Evolutionary conservation across 768 basidiomycete species (phyloP).

Genomic region (Thelephora ganbajun): DNA sequence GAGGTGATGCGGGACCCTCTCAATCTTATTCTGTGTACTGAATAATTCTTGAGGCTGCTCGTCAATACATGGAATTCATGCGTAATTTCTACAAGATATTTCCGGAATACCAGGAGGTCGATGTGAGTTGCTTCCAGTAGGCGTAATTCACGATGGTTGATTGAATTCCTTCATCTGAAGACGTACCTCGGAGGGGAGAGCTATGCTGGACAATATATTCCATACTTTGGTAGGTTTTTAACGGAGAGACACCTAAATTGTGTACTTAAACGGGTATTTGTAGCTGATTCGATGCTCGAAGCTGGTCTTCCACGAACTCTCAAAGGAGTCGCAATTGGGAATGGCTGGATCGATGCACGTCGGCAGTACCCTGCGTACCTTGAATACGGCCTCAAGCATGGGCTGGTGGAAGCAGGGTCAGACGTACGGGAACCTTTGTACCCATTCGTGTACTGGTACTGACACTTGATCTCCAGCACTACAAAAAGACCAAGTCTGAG

Average conservation of each 20-base stretch:
- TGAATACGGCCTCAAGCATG: conserved; percentile 72
- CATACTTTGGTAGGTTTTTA: conserved; percentile 62
- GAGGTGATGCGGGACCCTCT: conserved; percentile 29
- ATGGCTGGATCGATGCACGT: conserved; percentile 92
- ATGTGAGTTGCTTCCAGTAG: conserved; percentile 37
- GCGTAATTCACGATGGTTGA: background rate
- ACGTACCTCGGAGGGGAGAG: conserved; percentile 95
- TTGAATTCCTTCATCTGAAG: conserved; percentile 33
- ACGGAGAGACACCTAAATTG: background rate
- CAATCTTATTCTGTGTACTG: conserved; percentile 1
- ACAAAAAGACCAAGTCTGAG: conserved; percentile 38
- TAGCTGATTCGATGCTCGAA: conserved; percentile 67
- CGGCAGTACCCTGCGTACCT: conserved; percentile 84
- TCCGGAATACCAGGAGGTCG: conserved; percentile 71
- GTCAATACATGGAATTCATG: conserved; percentile 74
- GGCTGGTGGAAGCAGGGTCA: conserved; percentile 59
- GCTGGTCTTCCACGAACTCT: conserved; percentile 48
- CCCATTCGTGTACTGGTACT: background rate
- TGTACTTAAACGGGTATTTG: conserved; percentile 1
- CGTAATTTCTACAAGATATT: conserved; percentile 83
- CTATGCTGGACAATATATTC: conserved; percentile 96
- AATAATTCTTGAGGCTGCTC: conserved; percentile 39
- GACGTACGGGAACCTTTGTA: conserved; percentile 29
- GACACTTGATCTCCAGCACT: conserved; percentile 28
- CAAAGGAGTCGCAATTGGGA: conserved; percentile 82